Percentiles rank a stretch among this genome's conserved stretches.
Conservation (phyloP, 140 eudicot genomes). For the Senecio squalidus region DNA sequence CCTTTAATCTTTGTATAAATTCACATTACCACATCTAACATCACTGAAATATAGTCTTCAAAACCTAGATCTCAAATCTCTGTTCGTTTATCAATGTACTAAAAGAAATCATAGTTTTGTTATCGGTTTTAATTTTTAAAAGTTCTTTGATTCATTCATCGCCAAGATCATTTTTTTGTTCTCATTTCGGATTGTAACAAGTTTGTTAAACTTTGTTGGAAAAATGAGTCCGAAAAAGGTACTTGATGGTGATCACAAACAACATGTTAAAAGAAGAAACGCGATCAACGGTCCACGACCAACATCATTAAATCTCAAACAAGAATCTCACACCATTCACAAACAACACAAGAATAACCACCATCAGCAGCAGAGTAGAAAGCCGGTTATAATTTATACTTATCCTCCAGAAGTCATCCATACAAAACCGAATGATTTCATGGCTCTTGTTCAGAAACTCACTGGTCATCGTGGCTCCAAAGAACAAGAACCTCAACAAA, state of each 20-base stretch:
- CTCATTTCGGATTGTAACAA: not conserved
- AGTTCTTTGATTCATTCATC: not conserved
- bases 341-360: slow-evolving; percentile 18
- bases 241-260: slow-evolving; percentile 11
- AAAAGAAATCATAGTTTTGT: not conserved
- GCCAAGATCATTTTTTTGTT: not conserved
- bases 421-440: slow-evolving; percentile 55
- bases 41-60: too few species aligned
- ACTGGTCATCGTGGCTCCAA: slow-evolving; percentile 39
- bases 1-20: too few species aligned
- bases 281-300: slow-evolving; percentile 48
- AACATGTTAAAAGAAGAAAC: slow-evolving; percentile 7
- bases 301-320: slow-evolving; percentile 37
- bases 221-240: slow-evolving; percentile 35
- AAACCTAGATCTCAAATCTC: too few species aligned
- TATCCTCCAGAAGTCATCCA: slow-evolving; percentile 68
- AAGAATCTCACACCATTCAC: slow-evolving; percentile 33
- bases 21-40: too few species aligned
- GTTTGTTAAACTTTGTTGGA: slow-evolving; percentile 1
- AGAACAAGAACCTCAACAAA: not conserved
- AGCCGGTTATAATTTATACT: slow-evolving; percentile 57
- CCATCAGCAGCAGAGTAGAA: slow-evolving; percentile 1
- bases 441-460: slow-evolving; percentile 73
- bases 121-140: not conserved
- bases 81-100: too few species aligned